Evolutionary conservation across 2,329 filamentous ascomycete species (phyloP), one percentile per base, ranked within the genome.

Genomic region (Mycosphaerella sp.): DNA sequence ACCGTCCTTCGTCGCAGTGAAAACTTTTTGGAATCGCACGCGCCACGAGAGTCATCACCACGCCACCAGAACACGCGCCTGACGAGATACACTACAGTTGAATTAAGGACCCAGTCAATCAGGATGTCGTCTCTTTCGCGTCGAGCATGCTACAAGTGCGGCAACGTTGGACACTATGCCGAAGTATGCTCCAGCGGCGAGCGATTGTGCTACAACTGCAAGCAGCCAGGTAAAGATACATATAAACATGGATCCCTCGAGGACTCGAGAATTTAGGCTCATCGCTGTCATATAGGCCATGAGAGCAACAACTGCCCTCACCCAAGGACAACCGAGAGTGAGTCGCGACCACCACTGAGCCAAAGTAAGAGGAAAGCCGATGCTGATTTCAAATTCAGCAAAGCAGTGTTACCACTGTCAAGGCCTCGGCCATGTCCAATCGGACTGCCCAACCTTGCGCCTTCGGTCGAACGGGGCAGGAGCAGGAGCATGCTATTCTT

Each of bases 351-450:
- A 41, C 51, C 8, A 12, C 9, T 21, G 9, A 5, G 29, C 45
- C 12, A n/a, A 31, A 17, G 23, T 17, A 45, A 6, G 23, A 9
- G 17, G 17, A 17, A 42, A 44, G 45, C 5, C 26, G 26, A 29
- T 45, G 55, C 63, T 69, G 45, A 68, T 57, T 51, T 56, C 56
- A 46, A 48, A 57, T 53, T 48, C 67, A 85, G 90, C 90, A 50
- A 98, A 98, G 84, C 93, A 98, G 80, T 98, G 93, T 83, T 98
- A 98, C 74, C 93, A 97, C 78, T 98, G 93, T 81, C 93, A 97
- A 79, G 93, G 93, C 56, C 83, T 97, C 59, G 93, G 93, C 64
- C 93, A 98, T 72, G 93, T 98, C 67, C 93, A 98, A 79, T 93
- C 93, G 65, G 93, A 98, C 74, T 98, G 93, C 82, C 93, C 93